Evolutionary conservation across 192 early-diverging fungal genomes (phyloP).

Genomic region (Linnemannia elongata): DNA sequence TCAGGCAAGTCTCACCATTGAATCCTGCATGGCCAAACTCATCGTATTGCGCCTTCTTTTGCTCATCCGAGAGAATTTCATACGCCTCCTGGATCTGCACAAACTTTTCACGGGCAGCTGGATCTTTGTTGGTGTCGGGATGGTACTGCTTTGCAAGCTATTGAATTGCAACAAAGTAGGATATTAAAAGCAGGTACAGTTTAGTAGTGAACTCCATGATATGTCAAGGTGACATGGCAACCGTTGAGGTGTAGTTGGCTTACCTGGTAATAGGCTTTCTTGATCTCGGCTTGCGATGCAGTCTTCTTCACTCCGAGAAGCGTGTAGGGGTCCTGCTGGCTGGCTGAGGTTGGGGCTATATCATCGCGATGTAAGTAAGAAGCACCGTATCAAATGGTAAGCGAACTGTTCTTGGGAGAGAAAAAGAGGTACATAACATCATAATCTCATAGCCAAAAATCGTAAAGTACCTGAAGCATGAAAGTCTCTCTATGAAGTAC

Average conservation of each 20-base stretch:
- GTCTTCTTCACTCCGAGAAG: constrained; percentile 86
- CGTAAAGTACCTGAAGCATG: constrained; percentile 45
- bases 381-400: background rate
- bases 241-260: constrained; percentile 7
- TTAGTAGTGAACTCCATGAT: background rate
- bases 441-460: background rate
- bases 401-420: background rate
- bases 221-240: background rate
- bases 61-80: constrained; percentile 93
- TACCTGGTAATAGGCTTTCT: constrained; percentile 97
- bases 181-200: background rate
- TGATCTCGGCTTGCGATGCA: constrained; percentile 89
- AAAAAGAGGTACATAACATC: background rate
- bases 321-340: constrained; percentile 84
- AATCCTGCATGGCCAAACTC: constrained; percentile 81
- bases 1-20: constrained; percentile 27
- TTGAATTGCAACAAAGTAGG: background rate
- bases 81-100: constrained; percentile 98
- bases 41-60: constrained; percentile 93
- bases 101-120: constrained; percentile 95
- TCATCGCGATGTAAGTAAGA: background rate
- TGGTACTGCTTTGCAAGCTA: constrained; percentile 97
- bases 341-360: constrained; percentile 39
- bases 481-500: constrained; percentile 34
- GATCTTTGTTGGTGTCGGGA: constrained; percentile 97